phyloP scores from a whole-genome alignment of 2,329 filamentous ascomycete genomes.

The Cladosporium oxysporum region DNA sequence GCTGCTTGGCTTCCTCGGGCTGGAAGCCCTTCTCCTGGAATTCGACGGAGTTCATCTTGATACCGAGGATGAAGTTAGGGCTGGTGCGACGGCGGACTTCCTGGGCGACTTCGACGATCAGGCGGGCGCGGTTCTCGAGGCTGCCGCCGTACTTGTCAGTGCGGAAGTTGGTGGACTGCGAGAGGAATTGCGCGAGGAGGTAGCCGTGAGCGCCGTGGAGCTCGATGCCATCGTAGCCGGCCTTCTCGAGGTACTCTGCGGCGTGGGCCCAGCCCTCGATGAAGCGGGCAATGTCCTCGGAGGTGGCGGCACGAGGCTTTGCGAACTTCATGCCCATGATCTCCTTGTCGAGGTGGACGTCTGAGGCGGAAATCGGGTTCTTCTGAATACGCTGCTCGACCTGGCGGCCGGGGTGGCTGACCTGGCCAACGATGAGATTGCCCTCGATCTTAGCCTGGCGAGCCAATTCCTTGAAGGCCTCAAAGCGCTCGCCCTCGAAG shows the following conservation, averaged over 20 bases:
- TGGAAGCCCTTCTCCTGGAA: conserved; percentile 56
- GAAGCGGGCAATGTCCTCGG: conserved; percentile 58
- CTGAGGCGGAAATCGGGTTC: conserved; percentile 54
- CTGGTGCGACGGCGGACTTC: conserved; percentile 42
- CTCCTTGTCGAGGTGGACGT: conserved; percentile 48
- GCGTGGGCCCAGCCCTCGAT: conserved; percentile 63
- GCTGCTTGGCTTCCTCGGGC: conserved; percentile 51
- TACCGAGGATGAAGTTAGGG: conserved; percentile 49
- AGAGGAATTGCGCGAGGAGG: conserved; percentile 49
- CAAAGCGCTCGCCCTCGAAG: conserved; percentile 60
- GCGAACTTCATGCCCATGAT: conserved; percentile 54
- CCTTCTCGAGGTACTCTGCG: conserved; percentile 62
- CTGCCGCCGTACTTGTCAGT: conserved; percentile 48
- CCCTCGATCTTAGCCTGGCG: conserved; percentile 58
- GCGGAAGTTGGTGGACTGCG: conserved; percentile 44
- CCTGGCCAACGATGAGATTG: conserved; percentile 60
- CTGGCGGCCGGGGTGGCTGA: conserved; percentile 65
- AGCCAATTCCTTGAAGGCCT: conserved; percentile 60
- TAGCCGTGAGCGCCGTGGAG: conserved; percentile 51
- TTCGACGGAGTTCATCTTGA: conserved; percentile 62
- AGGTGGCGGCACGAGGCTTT: conserved; percentile 55
- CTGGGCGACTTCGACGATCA: conserved; percentile 44
- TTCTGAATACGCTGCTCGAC: conserved; percentile 48
- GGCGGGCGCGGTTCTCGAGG: conserved; percentile 45
- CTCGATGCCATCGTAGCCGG: conserved; percentile 58